Evolutionary conservation across 2,329 filamentous ascomycete species (phyloP).

Genomic region (Pseudogymnoascus sp.): DNA sequence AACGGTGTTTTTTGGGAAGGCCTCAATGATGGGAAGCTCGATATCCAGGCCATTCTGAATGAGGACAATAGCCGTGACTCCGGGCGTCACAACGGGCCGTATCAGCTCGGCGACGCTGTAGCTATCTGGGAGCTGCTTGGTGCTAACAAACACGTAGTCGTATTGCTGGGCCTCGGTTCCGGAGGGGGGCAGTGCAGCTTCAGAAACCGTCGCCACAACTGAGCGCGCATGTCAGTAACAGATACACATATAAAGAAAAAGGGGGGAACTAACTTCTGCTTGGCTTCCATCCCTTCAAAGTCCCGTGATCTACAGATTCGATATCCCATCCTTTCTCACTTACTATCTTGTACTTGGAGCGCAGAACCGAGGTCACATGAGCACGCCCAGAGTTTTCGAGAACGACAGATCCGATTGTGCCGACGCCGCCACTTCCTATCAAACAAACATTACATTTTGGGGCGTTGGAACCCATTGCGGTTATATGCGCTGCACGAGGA

Average conservation of each 20-base stretch:
- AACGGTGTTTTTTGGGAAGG: slow-evolving; percentile 20
- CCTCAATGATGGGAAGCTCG: slow-evolving; percentile 20
- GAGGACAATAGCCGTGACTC: slow-evolving; percentile 24
- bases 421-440: slow-evolving; percentile 22
- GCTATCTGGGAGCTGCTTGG: slow-evolving; percentile 27
- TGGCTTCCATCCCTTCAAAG: slow-evolving; percentile 20
- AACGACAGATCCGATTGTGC: slow-evolving; percentile 22
- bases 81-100: slow-evolving; percentile 21
- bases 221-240: neutral
- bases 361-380: slow-evolving; percentile 19
- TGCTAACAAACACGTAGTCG: slow-evolving; percentile 26
- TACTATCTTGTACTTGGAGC: slow-evolving; percentile 22
- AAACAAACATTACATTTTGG: slow-evolving; percentile 19
- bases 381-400: slow-evolving; percentile 20
- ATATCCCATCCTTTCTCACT: slow-evolving; percentile 20
- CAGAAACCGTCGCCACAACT: slow-evolving; percentile 5
- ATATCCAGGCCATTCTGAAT: slow-evolving; percentile 28
- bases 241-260: too few species aligned
- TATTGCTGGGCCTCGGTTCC: slow-evolving; percentile 14
- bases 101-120: slow-evolving; percentile 24
- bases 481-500: neutral
- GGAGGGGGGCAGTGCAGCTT: neutral
- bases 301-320: slow-evolving; percentile 21
- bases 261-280: slow-evolving; percentile 14
- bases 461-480: neutral